phyloP scores from a whole-genome alignment of 176 grass and related monocot genomes.

The Oryza nivara region DNA sequence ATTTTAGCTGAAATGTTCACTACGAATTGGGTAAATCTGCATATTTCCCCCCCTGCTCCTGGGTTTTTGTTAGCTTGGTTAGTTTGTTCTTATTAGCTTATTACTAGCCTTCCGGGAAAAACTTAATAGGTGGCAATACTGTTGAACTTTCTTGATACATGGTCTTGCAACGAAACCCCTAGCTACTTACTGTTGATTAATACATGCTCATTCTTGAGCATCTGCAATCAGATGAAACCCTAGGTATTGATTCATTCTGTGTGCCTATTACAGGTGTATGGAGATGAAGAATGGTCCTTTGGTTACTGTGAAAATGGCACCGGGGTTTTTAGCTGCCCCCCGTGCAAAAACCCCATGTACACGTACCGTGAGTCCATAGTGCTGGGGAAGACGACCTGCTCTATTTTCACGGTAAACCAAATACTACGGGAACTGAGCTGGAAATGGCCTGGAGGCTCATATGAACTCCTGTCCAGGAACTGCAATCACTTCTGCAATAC shows the following conservation, averaged over 20 bases:
- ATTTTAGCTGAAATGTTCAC: background rate
- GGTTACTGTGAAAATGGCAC: constrained; percentile 57
- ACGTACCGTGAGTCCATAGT: constrained; percentile 58
- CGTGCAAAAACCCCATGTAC: constrained; percentile 62
- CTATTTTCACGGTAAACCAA: constrained; percentile 51
- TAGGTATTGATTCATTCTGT: background rate
- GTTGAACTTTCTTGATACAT: background rate
- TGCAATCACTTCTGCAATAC: constrained; percentile 72
- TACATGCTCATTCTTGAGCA: background rate
- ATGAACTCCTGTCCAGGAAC: constrained; percentile 65
- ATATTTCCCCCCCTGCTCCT: too few relatives aligned
- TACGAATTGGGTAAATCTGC: too few relatives aligned
- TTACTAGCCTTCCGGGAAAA: background rate
- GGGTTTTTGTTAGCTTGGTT: too few relatives aligned
- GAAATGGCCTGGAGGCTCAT: constrained; percentile 60
- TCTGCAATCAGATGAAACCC: background rate
- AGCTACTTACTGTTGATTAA: background rate
- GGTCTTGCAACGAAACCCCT: background rate
- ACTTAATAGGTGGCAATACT: background rate
- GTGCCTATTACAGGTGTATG: constrained; percentile 46
- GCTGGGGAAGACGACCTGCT: constrained; percentile 59
- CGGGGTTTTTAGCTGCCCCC: constrained; percentile 63
- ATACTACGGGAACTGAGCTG: constrained; percentile 52
- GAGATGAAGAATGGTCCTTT: constrained; percentile 72
- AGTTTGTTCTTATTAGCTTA: too few relatives aligned